These are phyloP conservation scores for Alternaria atra DNA, from an alignment of 2,329 filamentous ascomycete species.

Conservation along the genomic window DNA sequence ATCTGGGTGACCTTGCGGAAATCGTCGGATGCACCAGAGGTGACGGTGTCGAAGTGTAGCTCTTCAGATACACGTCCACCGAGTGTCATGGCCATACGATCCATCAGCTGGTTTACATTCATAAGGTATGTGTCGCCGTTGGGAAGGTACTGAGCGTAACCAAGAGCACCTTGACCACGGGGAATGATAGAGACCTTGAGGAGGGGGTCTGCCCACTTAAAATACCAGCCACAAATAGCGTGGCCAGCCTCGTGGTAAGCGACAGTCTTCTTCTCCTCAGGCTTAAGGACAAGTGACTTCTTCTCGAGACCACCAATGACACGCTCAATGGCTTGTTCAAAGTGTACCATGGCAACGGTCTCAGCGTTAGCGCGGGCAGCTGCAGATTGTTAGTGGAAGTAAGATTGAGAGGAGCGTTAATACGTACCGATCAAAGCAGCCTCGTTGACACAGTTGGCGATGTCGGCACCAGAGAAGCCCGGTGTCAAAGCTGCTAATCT, in stretches of 20 bases:
- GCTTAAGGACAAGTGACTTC: constrained; percentile 92
- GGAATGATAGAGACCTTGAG: constrained; percentile 99
- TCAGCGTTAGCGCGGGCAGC: constrained; percentile 85
- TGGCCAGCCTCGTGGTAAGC: constrained; percentile 99
- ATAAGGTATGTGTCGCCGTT: constrained; percentile 91
- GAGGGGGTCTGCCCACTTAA: constrained; percentile 93
- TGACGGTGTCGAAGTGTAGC: constrained; percentile 95
- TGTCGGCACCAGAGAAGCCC: constrained; percentile 96
- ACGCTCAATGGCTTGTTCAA: constrained; percentile 97
- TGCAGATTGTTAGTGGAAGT: constrained; percentile 59
- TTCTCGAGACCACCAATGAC: constrained; percentile 96
- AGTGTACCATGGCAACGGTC: constrained; percentile 86
- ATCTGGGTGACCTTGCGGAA: constrained; percentile 98
- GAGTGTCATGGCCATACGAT: constrained; percentile 99
- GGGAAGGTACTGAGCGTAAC: constrained; percentile 97
- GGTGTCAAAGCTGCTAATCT: constrained; percentile 91
- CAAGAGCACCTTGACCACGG: constrained; percentile 89
- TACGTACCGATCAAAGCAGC: constrained; percentile 91
- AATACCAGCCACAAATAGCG: constrained; percentile 98
- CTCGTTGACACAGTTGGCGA: constrained; percentile 98
- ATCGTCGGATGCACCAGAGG: constrained; percentile 92
- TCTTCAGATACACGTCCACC: constrained; percentile 96
- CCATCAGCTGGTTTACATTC: constrained; percentile 95
- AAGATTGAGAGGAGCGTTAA: constrained; percentile 14
- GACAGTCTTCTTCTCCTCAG: constrained; percentile 93